phyloP scores from a whole-genome alignment of 495 filamentous ascomycete genomes.

The Talaromyces liani region DNA sequence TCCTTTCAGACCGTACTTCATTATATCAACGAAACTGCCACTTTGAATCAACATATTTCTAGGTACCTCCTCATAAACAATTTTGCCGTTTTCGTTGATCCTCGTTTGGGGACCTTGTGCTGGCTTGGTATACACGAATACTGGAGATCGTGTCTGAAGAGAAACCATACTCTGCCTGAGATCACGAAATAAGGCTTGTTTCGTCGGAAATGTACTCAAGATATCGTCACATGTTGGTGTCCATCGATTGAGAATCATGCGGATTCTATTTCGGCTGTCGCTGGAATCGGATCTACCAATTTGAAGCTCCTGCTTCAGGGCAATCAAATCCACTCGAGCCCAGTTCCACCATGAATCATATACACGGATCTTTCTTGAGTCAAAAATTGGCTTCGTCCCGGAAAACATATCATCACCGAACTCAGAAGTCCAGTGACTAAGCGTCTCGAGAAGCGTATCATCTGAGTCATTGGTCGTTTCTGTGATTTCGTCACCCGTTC shows the following conservation, averaged over 20 bases:
- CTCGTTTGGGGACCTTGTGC: constrained; percentile 13
- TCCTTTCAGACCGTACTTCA: constrained; percentile 24
- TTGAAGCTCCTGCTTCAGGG: neutral
- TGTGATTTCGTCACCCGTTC: constrained; percentile 88
- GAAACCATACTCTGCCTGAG: constrained; percentile 2
- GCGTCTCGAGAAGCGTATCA: constrained; percentile 76
- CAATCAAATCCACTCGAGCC: neutral
- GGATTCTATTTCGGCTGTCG: constrained; percentile 6
- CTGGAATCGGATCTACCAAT: neutral
- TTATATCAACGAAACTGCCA: constrained; percentile 44
- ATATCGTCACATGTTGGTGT: constrained; percentile 16
- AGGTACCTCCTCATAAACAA: constrained; percentile 11
- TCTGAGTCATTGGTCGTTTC: constrained; percentile 74
- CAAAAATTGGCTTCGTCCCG: constrained; percentile 91
- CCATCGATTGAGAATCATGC: constrained; percentile 17
- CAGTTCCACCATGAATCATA: neutral
- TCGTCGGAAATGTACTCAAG: neutral
- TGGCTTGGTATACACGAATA: constrained; percentile 11
- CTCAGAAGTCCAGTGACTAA: constrained; percentile 90
- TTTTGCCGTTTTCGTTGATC: constrained; percentile 9
- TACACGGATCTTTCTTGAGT: neutral
- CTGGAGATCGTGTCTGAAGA: constrained; percentile 9
- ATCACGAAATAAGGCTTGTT: constrained; percentile 6
- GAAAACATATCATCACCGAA: constrained; percentile 92
- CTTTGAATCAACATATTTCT: constrained; percentile 8